Conservation (phyloP, 768 basidiomycete species). For the Lepiota subincarnata region DNA sequence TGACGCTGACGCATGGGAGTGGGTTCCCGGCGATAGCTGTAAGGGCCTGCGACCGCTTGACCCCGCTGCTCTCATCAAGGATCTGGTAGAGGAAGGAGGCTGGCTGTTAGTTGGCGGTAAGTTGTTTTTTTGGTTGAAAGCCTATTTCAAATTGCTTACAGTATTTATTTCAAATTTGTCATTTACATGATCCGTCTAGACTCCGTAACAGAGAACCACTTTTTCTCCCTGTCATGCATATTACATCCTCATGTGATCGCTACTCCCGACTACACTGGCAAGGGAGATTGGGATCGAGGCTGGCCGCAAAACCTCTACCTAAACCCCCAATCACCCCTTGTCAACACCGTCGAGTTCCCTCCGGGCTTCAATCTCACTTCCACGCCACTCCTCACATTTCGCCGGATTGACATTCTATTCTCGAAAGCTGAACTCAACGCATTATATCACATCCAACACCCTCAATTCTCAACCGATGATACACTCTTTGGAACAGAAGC, state of each 20-base stretch:
- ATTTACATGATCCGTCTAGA: constrained; percentile 29
- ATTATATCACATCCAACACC: constrained; percentile 37
- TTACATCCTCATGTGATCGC: constrained; percentile 66
- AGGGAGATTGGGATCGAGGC: constrained; percentile 53
- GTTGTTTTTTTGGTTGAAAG: constrained; percentile 1
- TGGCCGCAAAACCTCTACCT: constrained; percentile 67
- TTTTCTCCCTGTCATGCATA: constrained; percentile 67
- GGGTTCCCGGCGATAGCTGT: constrained; percentile 47
- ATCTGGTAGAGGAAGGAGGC: constrained; percentile 65
- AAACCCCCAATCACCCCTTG: constrained; percentile 47
- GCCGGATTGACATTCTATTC: constrained; percentile 58
- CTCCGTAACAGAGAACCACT: constrained; percentile 69
- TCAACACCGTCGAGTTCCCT: constrained; percentile 41
- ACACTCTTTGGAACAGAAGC: constrained; percentile 53
- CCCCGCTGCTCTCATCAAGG: constrained; percentile 41
- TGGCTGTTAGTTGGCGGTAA: constrained; percentile 65
- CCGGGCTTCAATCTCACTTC: constrained; percentile 46
- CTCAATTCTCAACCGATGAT: constrained; percentile 23
- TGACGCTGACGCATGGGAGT: constrained; percentile 44
- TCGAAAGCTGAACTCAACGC: constrained; percentile 42
- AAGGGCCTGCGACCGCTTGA: constrained; percentile 35
- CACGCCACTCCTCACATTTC: constrained; percentile 64
- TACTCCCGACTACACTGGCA: constrained; percentile 54
- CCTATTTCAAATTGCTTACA: too few relatives aligned
- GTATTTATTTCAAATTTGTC: background rate